These are phyloP conservation scores for Myriosclerotinia curreyana DNA, from an alignment of 2,329 filamentous ascomycete genomes.

Conservation along the genomic window DNA sequence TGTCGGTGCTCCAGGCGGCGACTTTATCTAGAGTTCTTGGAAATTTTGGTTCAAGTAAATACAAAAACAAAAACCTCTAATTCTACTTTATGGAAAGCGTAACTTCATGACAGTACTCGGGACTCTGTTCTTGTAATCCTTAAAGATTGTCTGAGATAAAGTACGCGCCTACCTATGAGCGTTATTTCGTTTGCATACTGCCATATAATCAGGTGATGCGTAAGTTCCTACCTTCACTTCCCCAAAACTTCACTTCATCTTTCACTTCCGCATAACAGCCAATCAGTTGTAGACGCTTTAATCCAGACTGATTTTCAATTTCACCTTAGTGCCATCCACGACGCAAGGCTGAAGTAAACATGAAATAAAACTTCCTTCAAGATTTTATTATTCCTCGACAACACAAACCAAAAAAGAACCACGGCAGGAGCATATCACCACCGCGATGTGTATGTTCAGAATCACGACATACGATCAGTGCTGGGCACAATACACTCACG, in stretches of 20 bases:
- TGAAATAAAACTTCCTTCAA: neutral
- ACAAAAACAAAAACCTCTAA: neutral
- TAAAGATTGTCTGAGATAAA: neutral
- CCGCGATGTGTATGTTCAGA: conserved; percentile 8
- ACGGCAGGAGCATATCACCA: neutral
- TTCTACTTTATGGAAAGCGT: neutral
- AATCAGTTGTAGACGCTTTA: no score
- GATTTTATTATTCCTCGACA: neutral
- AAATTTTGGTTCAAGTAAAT: neutral
- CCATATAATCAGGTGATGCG: neutral
- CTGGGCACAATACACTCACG: conserved; percentile 14
- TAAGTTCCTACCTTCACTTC: neutral
- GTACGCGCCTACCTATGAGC: neutral
- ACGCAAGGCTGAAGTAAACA: conserved; percentile 8
- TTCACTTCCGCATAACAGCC: conserved; percentile 1
- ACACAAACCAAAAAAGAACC: neutral
- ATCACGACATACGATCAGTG: conserved; percentile 8
- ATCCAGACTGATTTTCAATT: neutral
- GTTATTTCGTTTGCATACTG: neutral
- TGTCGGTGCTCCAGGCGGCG: neutral
- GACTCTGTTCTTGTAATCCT: neutral
- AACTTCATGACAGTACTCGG: neutral
- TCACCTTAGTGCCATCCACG: neutral
- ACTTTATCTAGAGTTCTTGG: neutral
- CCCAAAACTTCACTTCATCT: neutral